phyloP scores from a whole-genome alignment of 495 filamentous ascomycete genomes.

The Sordaria brevicollis region DNA sequence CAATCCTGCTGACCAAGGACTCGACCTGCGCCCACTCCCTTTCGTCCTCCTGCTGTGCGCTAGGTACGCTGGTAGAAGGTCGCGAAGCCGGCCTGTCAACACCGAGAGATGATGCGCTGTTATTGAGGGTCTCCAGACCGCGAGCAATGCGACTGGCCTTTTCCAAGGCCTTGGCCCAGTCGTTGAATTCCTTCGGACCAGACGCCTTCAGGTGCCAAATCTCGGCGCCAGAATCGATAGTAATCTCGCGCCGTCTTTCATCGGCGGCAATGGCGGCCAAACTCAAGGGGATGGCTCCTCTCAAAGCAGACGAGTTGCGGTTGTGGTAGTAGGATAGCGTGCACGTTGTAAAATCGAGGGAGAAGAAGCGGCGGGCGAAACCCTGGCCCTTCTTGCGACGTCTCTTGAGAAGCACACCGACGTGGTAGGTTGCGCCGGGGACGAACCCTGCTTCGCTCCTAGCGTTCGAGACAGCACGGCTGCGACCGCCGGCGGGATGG shows the following conservation, averaged over 20 bases:
- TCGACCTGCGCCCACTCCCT: slow-evolving; percentile 80
- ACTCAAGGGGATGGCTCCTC: slow-evolving; percentile 85
- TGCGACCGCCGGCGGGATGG: slow-evolving; percentile 19
- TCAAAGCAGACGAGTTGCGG: slow-evolving; percentile 76
- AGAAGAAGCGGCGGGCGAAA: slow-evolving; percentile 87
- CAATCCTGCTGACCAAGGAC: slow-evolving; percentile 66
- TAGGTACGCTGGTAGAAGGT: slow-evolving; percentile 5
- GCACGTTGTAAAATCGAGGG: slow-evolving; percentile 79
- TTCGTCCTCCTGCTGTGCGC: slow-evolving; percentile 49
- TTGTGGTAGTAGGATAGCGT: slow-evolving; percentile 95
- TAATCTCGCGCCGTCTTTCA: slow-evolving; percentile 79
- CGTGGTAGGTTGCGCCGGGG: slow-evolving; percentile 46
- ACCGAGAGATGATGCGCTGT: neutral
- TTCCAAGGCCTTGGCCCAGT: slow-evolving; percentile 81
- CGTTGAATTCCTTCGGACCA: slow-evolving; percentile 70
- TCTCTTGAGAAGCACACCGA: slow-evolving; percentile 76
- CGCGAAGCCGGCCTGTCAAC: slow-evolving; percentile 7
- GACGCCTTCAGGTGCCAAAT: slow-evolving; percentile 90
- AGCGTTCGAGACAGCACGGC: slow-evolving; percentile 19
- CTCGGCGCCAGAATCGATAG: slow-evolving; percentile 92
- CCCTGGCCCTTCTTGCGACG: slow-evolving; percentile 88
- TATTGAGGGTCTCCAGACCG: slow-evolving; percentile 28
- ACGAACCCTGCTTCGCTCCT: slow-evolving; percentile 20
- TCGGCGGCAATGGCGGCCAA: slow-evolving; percentile 85
- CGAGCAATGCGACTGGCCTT: slow-evolving; percentile 52